Evolutionary conservation across 2,329 filamentous ascomycete genomes (phyloP), one percentile per base, ranked within the genome.

Genomic region (Herpotrichia juniperi): DNA sequence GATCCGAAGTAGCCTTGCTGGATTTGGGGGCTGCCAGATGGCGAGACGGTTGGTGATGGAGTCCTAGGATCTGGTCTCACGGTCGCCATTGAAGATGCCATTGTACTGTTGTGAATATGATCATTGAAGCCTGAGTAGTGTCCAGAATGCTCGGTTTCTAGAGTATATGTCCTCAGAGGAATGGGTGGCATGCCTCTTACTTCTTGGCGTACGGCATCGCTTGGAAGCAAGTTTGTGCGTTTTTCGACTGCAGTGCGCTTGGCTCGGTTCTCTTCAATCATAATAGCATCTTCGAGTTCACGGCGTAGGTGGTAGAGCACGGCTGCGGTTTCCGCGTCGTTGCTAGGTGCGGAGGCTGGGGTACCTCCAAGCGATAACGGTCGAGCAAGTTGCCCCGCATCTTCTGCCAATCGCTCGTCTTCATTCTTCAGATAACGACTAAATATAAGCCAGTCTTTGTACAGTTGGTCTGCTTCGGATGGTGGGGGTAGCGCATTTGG

Each of bases 401-500:
- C 61, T 35, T 55, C 49, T 14, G 55, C 62, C 8, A 66, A 47
- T 31, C 65, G 61, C 9, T 69, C 64, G 31, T 70, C 65, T 47
- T 68, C 64, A 14, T 48, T 60, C 46, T 63, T 65, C 12, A 70
- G 39, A 61, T 62, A 66, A 4, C 62, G 59, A 45, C 62, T 63
- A 47, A 70, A 69, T 1, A 68, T 57, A 8, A 57, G 56, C 65
- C 66, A 71, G 37, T 70, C 68, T 44, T 60, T 64, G 46, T 65
- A 69, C 9, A 70, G 43, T 16, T 64, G 61, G 31, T 69, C 64
- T 26, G 56, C 58, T 32, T 70, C 68, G 9, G 66, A 67, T 7
- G 64, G 57, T 9, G 61, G 53, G 1, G 64, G 62, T 8, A 71
- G 53, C 2, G 62, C 61, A 42, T 61, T 51, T 9, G 57, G 60